These are phyloP conservation scores for Tolypocladium tundrense DNA, from an alignment of 2,329 filamentous ascomycete genomes.

Conservation along the genomic window DNA sequence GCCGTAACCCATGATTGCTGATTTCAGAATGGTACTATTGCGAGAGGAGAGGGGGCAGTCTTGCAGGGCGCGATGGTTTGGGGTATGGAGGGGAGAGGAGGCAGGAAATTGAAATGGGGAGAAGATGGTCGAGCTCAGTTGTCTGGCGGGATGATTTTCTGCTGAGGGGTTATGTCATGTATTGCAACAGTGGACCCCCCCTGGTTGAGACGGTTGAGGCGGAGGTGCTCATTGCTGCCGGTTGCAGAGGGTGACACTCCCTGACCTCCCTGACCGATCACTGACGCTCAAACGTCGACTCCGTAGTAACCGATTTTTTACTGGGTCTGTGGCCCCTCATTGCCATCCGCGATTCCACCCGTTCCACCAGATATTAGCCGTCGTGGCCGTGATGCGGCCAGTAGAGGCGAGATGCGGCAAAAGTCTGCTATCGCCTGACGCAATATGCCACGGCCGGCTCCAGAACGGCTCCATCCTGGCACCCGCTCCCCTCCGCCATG, in stretches of 20 bases:
- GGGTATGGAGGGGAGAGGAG: slow-evolving; percentile 14
- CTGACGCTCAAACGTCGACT: background rate
- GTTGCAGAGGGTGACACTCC: background rate
- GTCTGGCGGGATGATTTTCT: slow-evolving; percentile 1
- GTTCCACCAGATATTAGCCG: background rate
- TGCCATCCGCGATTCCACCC: background rate
- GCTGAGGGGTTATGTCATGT: slow-evolving; percentile 23
- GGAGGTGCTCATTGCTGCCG: background rate
- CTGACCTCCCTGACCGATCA: background rate
- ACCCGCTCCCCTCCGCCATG: background rate
- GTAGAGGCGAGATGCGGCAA: slow-evolving; percentile 1
- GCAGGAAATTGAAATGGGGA: slow-evolving; percentile 3
- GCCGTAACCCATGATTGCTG: slow-evolving; percentile 71
- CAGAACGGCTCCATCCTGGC: background rate
- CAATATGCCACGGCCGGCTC: slow-evolving; percentile 2
- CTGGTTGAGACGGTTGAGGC: background rate
- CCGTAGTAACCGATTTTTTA: background rate
- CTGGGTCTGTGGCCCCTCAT: slow-evolving; percentile 1
- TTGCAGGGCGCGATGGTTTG: background rate
- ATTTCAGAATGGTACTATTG: slow-evolving; percentile 12
- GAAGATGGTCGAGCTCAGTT: slow-evolving; percentile 1
- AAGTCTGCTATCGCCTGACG: slow-evolving; percentile 6
- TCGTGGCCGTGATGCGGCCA: background rate
- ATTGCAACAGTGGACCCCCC: background rate
- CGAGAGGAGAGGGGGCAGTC: slow-evolving; percentile 5